Evolutionary conservation across 768 basidiomycete species (phyloP).

Genomic region (Mycena indigotica): DNA sequence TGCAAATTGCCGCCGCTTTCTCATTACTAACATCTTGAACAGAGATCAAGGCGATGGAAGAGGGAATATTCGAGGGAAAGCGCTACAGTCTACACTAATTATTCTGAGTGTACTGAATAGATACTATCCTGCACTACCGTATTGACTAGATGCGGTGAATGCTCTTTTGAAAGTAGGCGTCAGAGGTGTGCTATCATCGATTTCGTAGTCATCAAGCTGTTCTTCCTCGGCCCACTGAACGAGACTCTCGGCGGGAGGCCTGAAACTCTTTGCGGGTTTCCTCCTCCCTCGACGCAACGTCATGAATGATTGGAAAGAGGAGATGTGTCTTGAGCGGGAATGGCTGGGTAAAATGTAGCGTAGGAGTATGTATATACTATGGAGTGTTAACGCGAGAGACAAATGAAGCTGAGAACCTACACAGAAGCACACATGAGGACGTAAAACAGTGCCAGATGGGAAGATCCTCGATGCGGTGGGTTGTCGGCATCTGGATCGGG

Average conservation of each 20-base stretch:
- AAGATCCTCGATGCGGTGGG: background rate
- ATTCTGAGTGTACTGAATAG: conserved; percentile 1
- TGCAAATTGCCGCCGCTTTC: no score
- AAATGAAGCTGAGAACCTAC: background rate
- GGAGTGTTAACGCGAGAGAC: no score
- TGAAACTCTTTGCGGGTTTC: conserved; percentile 2
- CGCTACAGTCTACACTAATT: conserved; percentile 17
- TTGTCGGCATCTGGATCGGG: conserved; percentile 13
- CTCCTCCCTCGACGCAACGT: no score
- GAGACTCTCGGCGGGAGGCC: conserved; percentile 1
- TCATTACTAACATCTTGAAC: background rate
- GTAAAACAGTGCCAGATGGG: background rate
- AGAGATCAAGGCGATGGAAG: conserved; percentile 66
- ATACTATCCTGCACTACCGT: conserved; percentile 12
- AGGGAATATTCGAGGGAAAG: conserved; percentile 38
- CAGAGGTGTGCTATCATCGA: conserved; percentile 10
- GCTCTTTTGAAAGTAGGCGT: conserved; percentile 13
- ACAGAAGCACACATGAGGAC: background rate
- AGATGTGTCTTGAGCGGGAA: background rate
- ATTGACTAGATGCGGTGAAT: conserved; percentile 2
- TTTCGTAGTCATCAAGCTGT: conserved; percentile 8
- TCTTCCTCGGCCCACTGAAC: conserved; percentile 14
- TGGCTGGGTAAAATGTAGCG: background rate
- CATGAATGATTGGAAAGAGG: background rate
- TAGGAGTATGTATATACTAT: no score